Base-by-base conservation (phyloP, 75 land plant species). In the Pinus albicaulis region DNA sequence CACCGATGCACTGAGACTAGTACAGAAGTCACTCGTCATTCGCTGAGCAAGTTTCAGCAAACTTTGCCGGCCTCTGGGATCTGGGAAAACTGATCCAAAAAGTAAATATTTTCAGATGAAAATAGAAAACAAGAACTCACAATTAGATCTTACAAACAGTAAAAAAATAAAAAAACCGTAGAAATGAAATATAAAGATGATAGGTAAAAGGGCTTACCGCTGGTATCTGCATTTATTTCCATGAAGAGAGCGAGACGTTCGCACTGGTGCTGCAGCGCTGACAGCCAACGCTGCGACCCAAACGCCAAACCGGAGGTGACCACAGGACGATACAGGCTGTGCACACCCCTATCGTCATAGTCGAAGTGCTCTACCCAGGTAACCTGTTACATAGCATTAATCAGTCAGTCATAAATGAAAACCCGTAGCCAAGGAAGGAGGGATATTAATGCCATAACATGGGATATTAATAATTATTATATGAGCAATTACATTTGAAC, bases 11-110 rank as follows among this genome's bases (percentile, higher is more conserved):
- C 90, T 88, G 56, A 94, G 94, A 0, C 92, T 92, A 3, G 89
- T 86, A 70, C 92, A 94, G 86, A 91, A 94, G 77, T 78, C 83
- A 61, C 80, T 84, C 12, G 89, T 89, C 94, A 94, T 91, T 28
- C 97, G 34, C 76, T 90, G 87, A 34, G 94, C 97, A 36, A 94
- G 89, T 76, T 92, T 92, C 86, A 94, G 73, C 94, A 94, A 86
- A 85, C 94, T 94, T 55, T 83, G 62, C 22, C 89, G 73, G 22
- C 92, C 94, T 48, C 72, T 62, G 1, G 26, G 22, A 14, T 22
- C 34, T 16, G 72, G n/a, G 31, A 14, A 0, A 17, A 20, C 85
- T 31, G 31, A 31, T 31, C 31, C 31, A 31, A 31, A 31, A 31
- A 31, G 2, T 31, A 31, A 31, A 31, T 31, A 31, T 31, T 31